Conservation (phyloP, 73 alveolate species). For the Symbiodinium pilosum region DNA sequence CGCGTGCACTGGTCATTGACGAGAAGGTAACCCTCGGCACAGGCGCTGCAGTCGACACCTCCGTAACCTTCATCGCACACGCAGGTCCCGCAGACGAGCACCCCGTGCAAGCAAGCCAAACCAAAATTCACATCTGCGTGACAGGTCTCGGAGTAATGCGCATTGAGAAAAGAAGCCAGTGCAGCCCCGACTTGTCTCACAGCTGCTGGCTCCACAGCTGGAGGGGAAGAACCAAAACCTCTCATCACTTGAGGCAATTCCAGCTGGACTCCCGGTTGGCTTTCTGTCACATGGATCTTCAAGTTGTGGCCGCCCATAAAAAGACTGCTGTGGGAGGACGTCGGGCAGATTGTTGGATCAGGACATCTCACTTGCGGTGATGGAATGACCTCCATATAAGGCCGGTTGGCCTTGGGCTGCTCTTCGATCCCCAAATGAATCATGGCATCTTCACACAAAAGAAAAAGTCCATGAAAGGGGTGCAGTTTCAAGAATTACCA, state of each 20-base stretch:
- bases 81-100: conserved; percentile 9
- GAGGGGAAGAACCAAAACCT: conserved; percentile 58
- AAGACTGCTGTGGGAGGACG: conserved; percentile 1
- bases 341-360: conserved; percentile 25
- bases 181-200: conserved; percentile 68
- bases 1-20: conserved; percentile 26
- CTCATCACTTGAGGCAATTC: conserved; percentile 2
- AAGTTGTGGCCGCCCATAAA: conserved; percentile 69
- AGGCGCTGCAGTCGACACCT: conserved; percentile 25
- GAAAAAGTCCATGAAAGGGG: no score
- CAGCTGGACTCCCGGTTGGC: conserved; percentile 31
- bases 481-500: no score
- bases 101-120: conserved; percentile 50
- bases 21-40: conserved; percentile 36
- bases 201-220: conserved; percentile 18
- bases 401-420: no score
- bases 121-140: conserved; percentile 77
- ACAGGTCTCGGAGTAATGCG: conserved; percentile 46
- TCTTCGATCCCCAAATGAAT: no score
- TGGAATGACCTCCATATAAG: no score
- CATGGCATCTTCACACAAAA: no score
- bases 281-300: conserved; percentile 46
- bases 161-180: conserved; percentile 48
- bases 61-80: conserved; percentile 48
- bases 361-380: no score